A percentile compares a stretch with the other conserved stretches of the same genome.
phyloP scores from a whole-genome alignment of 2,329 filamentous ascomycete genomes.

The Aspergillus sp. region DNA sequence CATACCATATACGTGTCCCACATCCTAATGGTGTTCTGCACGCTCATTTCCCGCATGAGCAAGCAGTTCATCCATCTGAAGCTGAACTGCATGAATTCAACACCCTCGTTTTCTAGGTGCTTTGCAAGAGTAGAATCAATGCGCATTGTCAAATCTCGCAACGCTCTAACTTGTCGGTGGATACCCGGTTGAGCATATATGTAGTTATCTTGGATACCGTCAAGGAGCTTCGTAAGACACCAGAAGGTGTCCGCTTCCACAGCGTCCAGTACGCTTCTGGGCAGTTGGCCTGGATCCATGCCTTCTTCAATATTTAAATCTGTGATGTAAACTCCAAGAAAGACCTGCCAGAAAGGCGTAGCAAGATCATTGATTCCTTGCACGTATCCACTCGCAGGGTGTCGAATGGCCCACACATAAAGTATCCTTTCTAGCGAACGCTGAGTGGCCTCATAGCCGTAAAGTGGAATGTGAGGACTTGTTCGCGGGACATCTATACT shows the following conservation, averaged over 20 bases:
- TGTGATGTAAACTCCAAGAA: slow-evolving; percentile 90
- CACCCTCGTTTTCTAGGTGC: slow-evolving; percentile 82
- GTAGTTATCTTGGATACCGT: slow-evolving; percentile 98
- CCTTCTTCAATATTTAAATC: slow-evolving; percentile 86
- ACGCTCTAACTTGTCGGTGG: slow-evolving; percentile 81
- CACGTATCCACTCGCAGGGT: slow-evolving; percentile 95
- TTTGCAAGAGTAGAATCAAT: slow-evolving; percentile 82
- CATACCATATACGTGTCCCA: slow-evolving; percentile 97
- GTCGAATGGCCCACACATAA: slow-evolving; percentile 95
- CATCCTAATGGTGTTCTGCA: slow-evolving; percentile 96
- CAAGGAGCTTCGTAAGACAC: slow-evolving; percentile 96
- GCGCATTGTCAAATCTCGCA: slow-evolving; percentile 83
- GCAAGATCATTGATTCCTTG: slow-evolving; percentile 98
- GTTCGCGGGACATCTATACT: slow-evolving; percentile 96
- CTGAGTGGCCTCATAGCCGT: slow-evolving; percentile 94
- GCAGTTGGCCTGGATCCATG: slow-evolving; percentile 95
- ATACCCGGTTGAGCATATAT: slow-evolving; percentile 97
- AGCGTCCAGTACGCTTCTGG: slow-evolving; percentile 84
- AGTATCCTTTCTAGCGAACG: slow-evolving; percentile 88
- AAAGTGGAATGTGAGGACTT: slow-evolving; percentile 91
- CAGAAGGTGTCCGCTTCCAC: slow-evolving; percentile 98
- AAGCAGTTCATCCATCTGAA: slow-evolving; percentile 99
- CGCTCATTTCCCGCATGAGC: slow-evolving; percentile 94
- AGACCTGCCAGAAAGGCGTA: slow-evolving; percentile 97
- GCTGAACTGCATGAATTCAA: slow-evolving; percentile 99